Conservation (phyloP, 2,329 filamentous ascomycete genomes). For the Fusarium hainanense region DNA sequence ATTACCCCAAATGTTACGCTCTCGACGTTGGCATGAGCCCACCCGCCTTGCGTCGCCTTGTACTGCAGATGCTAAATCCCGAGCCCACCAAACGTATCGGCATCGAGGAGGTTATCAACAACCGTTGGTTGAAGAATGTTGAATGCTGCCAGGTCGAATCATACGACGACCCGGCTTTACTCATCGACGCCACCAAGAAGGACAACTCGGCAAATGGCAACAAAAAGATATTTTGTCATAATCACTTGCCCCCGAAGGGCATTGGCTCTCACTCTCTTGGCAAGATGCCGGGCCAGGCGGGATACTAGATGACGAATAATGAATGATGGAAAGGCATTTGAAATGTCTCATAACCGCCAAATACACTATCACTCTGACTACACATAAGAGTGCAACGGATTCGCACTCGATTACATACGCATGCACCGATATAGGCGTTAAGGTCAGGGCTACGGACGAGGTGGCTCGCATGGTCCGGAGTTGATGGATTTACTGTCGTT, state of each 20-base stretch:
- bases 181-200: constrained; percentile 72
- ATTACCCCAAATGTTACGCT: constrained; percentile 73
- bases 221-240: constrained; percentile 69
- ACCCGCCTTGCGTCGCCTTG: constrained; percentile 73
- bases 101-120: constrained; percentile 74
- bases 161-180: constrained; percentile 70
- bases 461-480: constrained; percentile 42
- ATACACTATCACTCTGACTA: constrained; percentile 13
- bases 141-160: constrained; percentile 83
- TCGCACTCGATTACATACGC: constrained; percentile 9
- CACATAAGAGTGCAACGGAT: constrained; percentile 3
- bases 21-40: constrained; percentile 75
- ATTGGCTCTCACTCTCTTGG: constrained; percentile 61
- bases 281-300: constrained; percentile 67
- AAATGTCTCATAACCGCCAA: constrained; percentile 15
- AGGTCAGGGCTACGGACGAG: constrained; percentile 30
- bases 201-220: constrained; percentile 55
- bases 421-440: constrained; percentile 43
- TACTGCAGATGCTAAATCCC: constrained; percentile 86
- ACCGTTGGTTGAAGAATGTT: constrained; percentile 78
- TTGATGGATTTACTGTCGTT: constrained; percentile 36
- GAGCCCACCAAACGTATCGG: constrained; percentile 76
- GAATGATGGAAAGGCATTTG: constrained; percentile 32
- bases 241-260: constrained; percentile 63
- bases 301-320: constrained; percentile 56